Evolutionary conservation across 192 early-diverging fungal species (phyloP), one percentile per base, ranked within the genome.

Genomic region (Coemansia sp.): DNA sequence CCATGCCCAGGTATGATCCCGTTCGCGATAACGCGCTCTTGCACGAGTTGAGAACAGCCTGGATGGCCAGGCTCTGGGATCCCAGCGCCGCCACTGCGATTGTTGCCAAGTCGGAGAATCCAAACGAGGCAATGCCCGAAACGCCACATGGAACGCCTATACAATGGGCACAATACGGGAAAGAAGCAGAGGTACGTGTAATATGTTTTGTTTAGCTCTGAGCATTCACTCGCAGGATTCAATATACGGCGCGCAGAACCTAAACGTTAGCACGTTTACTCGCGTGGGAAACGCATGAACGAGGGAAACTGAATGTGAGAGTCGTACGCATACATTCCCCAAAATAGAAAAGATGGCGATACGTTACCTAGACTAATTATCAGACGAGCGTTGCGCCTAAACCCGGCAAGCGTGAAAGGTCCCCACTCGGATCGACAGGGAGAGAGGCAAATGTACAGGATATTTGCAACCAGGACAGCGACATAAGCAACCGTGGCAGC

Each of bases 81-180:
- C 95, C 93, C 4, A 99, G 76, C 56, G 88, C 83, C 15, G 92
- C 89, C 14, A 93, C 91, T 2, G 86, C 86, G 52, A 93, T 69
- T 22, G 92, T 86, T 13, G 90, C 84, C 17, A 90, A 61, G 61
- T 93, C 92, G 55, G 90, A 87, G 58, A 81, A 81, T 6, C 78
- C 78, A 60, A 75, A 81, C 23, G 78, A 81, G 14, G 78, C 72
- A 49, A 81, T 48, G 2, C 78, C 78, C 13, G 78, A 81, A 19
- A 81, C 36, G 5, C 67, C 73, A 49, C 78, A 81, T 25, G 78
- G 77, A 15, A 80, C 35, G 11, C 77, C 77, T 78, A 78, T 33
- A 56, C 29, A 29, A 3, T 29, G 29, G 3, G 29, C 1, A 11
- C 19, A 48, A 20, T 0, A 29, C 3, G 29, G 3, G 29, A 29